Percentiles rank a stretch among this genome's conserved stretches.
Evolutionary conservation across 2,329 filamentous ascomycete species (phyloP).

Genomic region (Talaromyces atroroseus): DNA sequence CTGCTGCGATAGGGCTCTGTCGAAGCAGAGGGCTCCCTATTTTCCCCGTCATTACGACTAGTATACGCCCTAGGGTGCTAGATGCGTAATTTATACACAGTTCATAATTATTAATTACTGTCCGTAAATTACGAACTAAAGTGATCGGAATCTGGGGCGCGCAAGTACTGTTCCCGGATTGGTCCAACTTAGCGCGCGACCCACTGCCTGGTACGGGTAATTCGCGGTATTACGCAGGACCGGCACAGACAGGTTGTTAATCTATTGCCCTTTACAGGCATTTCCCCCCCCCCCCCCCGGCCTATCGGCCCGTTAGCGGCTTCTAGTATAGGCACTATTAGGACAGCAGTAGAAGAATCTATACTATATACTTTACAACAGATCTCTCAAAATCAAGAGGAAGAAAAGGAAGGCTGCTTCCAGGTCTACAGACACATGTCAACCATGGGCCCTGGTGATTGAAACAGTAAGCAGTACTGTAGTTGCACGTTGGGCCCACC

Average conservation of each 20-base stretch:
- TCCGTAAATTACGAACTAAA: conserved; percentile 1
- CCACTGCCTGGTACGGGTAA: not conserved
- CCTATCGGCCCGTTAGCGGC: no score
- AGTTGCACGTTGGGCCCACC: not conserved
- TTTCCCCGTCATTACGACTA: not conserved
- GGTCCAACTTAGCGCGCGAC: conserved; percentile 7
- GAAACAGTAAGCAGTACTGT: no score
- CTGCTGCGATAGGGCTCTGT: not conserved
- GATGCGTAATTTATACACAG: not conserved
- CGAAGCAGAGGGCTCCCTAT: not conserved
- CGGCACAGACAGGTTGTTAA: not conserved
- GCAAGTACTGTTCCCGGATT: conserved; percentile 3
- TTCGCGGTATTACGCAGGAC: not conserved
- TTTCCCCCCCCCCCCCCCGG: no score
- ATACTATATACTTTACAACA: no score
- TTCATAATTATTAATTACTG: not conserved
- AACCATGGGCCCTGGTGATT: no score
- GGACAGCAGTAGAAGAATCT: no score
- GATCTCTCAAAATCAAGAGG: not conserved
- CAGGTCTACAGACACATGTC: no score
- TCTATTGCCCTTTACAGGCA: no score
- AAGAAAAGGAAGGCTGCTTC: not conserved
- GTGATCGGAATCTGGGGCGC: conserved; percentile 9
- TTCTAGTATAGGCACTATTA: no score
- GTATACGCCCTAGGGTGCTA: no score